These are phyloP conservation scores for Mycena polygramma DNA, from an alignment of 768 basidiomycete genomes.

Conservation along the genomic window DNA sequence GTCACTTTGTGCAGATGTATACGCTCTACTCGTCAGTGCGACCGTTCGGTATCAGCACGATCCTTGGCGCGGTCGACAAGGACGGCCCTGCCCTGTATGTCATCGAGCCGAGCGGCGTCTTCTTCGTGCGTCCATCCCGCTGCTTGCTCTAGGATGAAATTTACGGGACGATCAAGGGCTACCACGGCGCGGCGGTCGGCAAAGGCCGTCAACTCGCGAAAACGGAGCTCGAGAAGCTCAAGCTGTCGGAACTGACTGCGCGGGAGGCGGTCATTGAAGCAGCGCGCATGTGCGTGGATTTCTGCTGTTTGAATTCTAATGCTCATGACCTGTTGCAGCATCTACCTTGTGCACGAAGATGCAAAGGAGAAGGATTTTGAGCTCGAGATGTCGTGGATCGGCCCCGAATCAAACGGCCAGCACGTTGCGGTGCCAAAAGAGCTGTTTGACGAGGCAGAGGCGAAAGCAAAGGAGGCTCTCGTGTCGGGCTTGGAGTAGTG, in stretches of 20 bases:
- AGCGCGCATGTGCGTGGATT: constrained; percentile 86
- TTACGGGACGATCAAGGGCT: constrained; percentile 70
- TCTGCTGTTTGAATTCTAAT: constrained; percentile 5
- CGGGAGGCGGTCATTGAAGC: constrained; percentile 93
- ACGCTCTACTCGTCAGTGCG: constrained; percentile 98
- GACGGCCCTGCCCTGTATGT: constrained; percentile 89
- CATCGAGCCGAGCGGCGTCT: constrained; percentile 95
- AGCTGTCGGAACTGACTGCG: constrained; percentile 82
- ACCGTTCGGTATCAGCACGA: constrained; percentile 95
- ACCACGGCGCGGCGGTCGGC: constrained; percentile 95
- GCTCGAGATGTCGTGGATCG: constrained; percentile 97
- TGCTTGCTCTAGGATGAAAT: constrained; percentile 1
- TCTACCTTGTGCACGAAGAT: constrained; percentile 97
- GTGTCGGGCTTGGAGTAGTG: constrained; percentile 68
- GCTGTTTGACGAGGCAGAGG: constrained; percentile 86
- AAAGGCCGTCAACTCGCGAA: constrained; percentile 99
- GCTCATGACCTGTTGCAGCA: constrained; percentile 62
- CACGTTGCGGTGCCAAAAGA: constrained; percentile 91
- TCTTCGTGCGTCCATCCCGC: constrained; percentile 67
- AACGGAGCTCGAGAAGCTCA: constrained; percentile 97
- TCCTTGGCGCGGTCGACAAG: constrained; percentile 91
- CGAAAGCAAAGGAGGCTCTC: constrained; percentile 87
- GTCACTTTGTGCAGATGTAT: constrained; percentile 93
- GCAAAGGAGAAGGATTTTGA: constrained; percentile 99
- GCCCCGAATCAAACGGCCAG: constrained; percentile 82